These are phyloP conservation scores for Solanum megistacrolobum DNA, from an alignment of 257 asterid genomes.

Conservation along the genomic window DNA sequence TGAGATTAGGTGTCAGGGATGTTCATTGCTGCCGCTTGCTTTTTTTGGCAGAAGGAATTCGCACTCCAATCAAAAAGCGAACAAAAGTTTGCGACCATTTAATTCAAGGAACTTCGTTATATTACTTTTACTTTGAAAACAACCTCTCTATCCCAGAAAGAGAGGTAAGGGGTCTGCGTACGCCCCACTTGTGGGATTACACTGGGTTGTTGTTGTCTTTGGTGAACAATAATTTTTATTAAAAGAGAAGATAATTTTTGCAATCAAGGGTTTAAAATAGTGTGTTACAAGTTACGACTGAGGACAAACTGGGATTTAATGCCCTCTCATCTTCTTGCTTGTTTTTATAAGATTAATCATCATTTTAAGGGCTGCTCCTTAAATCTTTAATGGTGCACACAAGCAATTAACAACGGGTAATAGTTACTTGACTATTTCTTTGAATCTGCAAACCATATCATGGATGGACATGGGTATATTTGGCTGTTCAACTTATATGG, in stretches of 20 bases:
- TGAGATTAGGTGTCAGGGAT: neutral
- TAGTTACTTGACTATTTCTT: neutral
- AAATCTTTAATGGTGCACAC: neutral
- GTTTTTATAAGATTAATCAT: neutral
- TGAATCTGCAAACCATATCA: neutral
- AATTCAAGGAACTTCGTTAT: neutral
- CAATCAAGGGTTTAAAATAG: neutral
- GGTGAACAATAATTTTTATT: neutral
- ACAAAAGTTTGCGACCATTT: neutral
- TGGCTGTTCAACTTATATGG: neutral
- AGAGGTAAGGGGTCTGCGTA: neutral
- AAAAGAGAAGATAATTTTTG: neutral
- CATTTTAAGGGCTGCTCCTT: neutral
- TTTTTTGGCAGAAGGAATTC: neutral
- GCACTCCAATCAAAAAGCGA: neutral
- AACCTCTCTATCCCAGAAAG: neutral
- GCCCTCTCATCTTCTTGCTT: neutral
- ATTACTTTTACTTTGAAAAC: neutral
- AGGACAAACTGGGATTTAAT: neutral
- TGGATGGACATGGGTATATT: neutral
- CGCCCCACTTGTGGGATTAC: neutral
- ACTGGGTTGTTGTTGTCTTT: neutral
- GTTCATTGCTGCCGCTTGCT: neutral
- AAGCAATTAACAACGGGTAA: neutral
- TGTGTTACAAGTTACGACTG: neutral